Percentiles rank a stretch among this genome's conserved stretches.
Conservation (phyloP, 2,329 filamentous ascomycete species). For the Ascocoryne sarcoides region DNA sequence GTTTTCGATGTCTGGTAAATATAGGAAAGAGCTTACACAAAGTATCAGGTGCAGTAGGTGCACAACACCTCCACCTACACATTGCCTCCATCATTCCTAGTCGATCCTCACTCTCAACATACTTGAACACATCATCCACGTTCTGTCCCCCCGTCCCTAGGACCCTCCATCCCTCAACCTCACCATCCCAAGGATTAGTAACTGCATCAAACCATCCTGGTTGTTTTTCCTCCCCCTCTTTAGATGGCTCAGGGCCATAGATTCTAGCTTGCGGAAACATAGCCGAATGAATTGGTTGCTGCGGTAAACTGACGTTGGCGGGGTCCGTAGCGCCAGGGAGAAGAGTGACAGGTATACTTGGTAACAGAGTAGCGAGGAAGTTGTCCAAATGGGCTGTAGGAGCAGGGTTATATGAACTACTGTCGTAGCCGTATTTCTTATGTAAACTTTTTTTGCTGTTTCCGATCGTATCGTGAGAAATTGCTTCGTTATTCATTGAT, state of each 20-base stretch:
- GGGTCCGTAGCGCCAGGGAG: constrained; percentile 80
- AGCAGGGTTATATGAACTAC: constrained; percentile 74
- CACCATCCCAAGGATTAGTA: constrained; percentile 89
- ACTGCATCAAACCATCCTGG: constrained; percentile 76
- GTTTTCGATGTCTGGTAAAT: background rate
- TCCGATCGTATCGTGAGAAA: constrained; percentile 24
- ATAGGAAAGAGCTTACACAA: constrained; percentile 58
- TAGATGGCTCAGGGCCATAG: constrained; percentile 45
- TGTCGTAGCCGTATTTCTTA: constrained; percentile 94
- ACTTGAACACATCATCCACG: constrained; percentile 87
- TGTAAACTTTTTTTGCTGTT: constrained; percentile 32
- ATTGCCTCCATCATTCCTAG: constrained; percentile 90
- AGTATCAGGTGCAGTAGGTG: constrained; percentile 92
- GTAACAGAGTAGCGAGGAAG: constrained; percentile 73
- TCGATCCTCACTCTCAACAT: constrained; percentile 68
- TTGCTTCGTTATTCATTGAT: constrained; percentile 23
- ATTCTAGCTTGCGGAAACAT: constrained; percentile 73
- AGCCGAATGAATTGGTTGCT: constrained; percentile 86
- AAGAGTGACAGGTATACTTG: constrained; percentile 79
- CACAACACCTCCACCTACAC: constrained; percentile 82
- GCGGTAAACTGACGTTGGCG: constrained; percentile 80
- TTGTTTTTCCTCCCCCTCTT: constrained; percentile 32
- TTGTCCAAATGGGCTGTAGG: constrained; percentile 78
- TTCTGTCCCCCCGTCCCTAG: constrained; percentile 88
- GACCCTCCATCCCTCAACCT: constrained; percentile 82